Base-by-base conservation (phyloP, 176 grass and related monocot species). In the Alloteropsis semialata region DNA sequence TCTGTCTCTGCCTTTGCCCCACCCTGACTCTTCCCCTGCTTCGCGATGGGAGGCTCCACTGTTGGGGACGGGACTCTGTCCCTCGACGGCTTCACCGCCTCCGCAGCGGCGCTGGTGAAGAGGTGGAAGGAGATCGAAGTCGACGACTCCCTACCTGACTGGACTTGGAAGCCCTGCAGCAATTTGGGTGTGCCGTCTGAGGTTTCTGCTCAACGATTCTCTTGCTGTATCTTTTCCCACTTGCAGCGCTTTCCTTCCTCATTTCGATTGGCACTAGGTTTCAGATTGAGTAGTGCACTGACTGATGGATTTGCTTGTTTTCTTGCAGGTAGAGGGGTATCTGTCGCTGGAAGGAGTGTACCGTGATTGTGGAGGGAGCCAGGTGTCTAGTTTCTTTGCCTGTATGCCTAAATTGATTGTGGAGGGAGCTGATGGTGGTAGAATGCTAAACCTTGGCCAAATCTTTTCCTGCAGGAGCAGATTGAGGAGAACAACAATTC, bases 111-210 rank as follows among this genome's bases (percentile, higher is more conserved):
- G 59, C 80, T 99, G 60, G 45, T 84, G 19, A 43, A 84, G 78
- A 93, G 59, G 81, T 96, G 96, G 96, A 87, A 72, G 29, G 85
- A 88, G 76, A 80, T 86, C 33, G 80, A 87, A 32, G 86, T 70
- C 9, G 74, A 90, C 46, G 74, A 77, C 2, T 42, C 38, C 50
- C 90, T 94, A 72, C 93, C 93, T 10, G 69, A 92, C 28, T 99
- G 96, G 91, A 51, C 42, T 3, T 94, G 96, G 96, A 80, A 78
- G 19, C 85, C 91, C 79, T 87, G 80, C 74, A 72, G 50, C 74
- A 86, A 61, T 74, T 36, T 85, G 38, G 89, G 91, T 16, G 44
- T 74, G 58, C 74, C 44, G 38, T 94, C 85, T 50, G 72, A 92
- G 78, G 77, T 89, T 77, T 11, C 39, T 36, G 38, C 18, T 12